Base-by-base conservation (phyloP, 331 rosid genomes). In the Pyrus hybrid region DNA sequence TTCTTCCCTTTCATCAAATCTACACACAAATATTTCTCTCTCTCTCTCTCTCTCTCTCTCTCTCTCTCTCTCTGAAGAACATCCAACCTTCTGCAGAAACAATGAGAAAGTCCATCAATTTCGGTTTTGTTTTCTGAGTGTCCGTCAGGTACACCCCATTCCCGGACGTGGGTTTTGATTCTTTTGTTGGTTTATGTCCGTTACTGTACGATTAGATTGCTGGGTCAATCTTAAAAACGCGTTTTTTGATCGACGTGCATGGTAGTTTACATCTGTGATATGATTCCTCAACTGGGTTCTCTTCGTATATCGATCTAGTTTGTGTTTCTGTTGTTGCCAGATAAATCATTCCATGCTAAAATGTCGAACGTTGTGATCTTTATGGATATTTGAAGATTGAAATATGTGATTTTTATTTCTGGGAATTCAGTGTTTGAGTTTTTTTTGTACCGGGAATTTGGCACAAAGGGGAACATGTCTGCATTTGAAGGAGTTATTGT, bases 401-500 rank as follows among this genome's bases (percentile, higher is more conserved):
- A 5, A 54, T 21, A 18, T 54, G 54, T 66, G 29, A 56, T 23
- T 57, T 37, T 71, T 53, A 51, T 47, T 83, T 47, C 47, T 76
- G 37, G 47, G n/a, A 66, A 51, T 22, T 71, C 84, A 83, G 86
- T 77, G 72, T 80, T 78, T 51, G 3, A 21, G 68, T 18, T 13
- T 63, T 68, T 76, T 76, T 56, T 69, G 80, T 76, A 62, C 75
- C 72, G 73, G 74, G 41, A 45, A 23, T 60, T 79, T 62, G 70
- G 71, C 73, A 25, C 47, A 41, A 63, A 79, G 81, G 72, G 67
- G 69, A 88, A 79, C 64, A 91, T 93, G 98, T 93, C 98, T 73
- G 32, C 93, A 75, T 93, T 85, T 77, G 96, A 85, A 69, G 98
- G 98, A 29, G 98, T 93, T 68, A 56, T 93, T 75, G 93, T 93